Evolutionary conservation across 1,284 basidiomycete genomes (phyloP).

Genomic region (Pseudozyma hubeiensis): DNA sequence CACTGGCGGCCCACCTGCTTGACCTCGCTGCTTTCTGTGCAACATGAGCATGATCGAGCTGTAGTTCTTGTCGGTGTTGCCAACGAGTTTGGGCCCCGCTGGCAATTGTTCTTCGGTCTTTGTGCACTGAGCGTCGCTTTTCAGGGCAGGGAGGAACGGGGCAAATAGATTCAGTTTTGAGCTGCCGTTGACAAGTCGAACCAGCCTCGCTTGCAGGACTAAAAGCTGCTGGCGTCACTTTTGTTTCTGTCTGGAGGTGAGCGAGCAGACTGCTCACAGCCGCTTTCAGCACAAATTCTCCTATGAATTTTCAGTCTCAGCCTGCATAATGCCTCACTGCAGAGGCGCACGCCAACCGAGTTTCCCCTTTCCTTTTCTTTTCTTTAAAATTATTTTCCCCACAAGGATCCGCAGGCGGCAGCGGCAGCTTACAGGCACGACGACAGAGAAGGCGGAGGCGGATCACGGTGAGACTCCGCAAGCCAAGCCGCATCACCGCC

Average conservation of each 20-base stretch:
- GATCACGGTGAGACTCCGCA: background rate
- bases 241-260: background rate
- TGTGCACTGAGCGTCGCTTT: too few species aligned
- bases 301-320: constrained; percentile 2
- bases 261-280: background rate
- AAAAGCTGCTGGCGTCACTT: background rate
- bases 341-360: background rate
- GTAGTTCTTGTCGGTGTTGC: too few species aligned
- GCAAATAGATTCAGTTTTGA: background rate
- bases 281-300: constrained; percentile 10
- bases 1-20: too few species aligned
- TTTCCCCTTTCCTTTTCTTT: constrained; percentile 12
- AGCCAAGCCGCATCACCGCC: background rate
- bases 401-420: constrained; percentile 5
- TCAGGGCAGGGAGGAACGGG: background rate
- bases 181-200: background rate
- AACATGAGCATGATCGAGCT: too few species aligned
- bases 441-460: background rate
- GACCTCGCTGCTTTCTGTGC: too few species aligned
- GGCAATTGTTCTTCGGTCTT: too few species aligned
- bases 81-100: too few species aligned
- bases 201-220: background rate
- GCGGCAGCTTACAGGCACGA: background rate
- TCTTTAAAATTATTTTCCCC: background rate
- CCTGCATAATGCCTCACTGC: background rate